Conservation (phyloP, 805 yeast genomes). For the Candida stauntonica region DNA sequence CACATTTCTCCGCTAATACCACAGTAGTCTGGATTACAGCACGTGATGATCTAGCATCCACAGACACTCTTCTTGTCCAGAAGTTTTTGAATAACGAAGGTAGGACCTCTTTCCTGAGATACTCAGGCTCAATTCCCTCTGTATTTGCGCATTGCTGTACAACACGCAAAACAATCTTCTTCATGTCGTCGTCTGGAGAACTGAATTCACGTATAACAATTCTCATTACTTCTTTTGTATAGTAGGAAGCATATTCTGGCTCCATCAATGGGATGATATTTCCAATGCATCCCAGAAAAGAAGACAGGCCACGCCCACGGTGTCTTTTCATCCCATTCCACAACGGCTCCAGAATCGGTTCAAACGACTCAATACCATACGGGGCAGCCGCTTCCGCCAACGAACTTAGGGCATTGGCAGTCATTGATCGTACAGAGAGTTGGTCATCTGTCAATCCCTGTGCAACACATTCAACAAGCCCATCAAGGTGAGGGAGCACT, state of each 20-base stretch:
- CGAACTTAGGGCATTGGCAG: slow-evolving; percentile 69
- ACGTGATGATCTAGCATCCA: slow-evolving; percentile 52
- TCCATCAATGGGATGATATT: slow-evolving; percentile 82
- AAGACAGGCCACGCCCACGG: slow-evolving; percentile 72
- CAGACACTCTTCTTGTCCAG: slow-evolving; percentile 81
- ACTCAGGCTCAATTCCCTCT: slow-evolving; percentile 49
- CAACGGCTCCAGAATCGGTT: slow-evolving; percentile 58
- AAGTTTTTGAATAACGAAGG: slow-evolving; percentile 63
- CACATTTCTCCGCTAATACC: slow-evolving; percentile 61
- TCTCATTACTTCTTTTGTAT: slow-evolving; percentile 67
- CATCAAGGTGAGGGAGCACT: slow-evolving; percentile 67
- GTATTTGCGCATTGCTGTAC: slow-evolving; percentile 62
- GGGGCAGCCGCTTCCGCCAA: slow-evolving; percentile 83
- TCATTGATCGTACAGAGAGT: slow-evolving; percentile 56
- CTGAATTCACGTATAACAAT: slow-evolving; percentile 67
- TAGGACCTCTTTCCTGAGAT: slow-evolving; percentile 47
- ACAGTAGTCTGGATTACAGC: slow-evolving; percentile 71
- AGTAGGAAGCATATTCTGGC: slow-evolving; percentile 72
- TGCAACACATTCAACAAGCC: slow-evolving; percentile 56
- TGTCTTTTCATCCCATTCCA: slow-evolving; percentile 78
- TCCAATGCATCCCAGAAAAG: slow-evolving; percentile 75
- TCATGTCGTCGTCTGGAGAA: slow-evolving; percentile 88
- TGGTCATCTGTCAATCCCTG: slow-evolving; percentile 65
- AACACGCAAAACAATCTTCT: slow-evolving; percentile 62
- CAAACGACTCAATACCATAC: slow-evolving; percentile 87